These are phyloP conservation scores for Thalassiosira oceanica DNA, from an alignment of 352 stramenopile species.

Conservation along the genomic window DNA sequence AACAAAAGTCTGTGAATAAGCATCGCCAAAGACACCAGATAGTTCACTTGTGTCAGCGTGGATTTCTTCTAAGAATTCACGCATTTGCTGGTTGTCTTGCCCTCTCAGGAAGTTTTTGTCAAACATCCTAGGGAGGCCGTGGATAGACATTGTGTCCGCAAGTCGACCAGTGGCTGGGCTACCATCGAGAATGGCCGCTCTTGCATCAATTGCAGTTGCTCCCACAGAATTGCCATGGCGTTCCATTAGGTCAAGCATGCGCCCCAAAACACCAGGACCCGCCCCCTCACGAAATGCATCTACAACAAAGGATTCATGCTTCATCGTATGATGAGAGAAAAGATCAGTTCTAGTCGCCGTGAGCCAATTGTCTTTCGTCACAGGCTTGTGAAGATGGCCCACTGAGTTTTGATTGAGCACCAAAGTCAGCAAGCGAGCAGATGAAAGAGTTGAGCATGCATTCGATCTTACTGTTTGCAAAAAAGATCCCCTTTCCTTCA, in stretches of 20 bases:
- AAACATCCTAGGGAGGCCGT: conserved; percentile 35
- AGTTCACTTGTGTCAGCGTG: conserved; percentile 43
- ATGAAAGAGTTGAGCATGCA: background rate
- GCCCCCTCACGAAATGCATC: conserved; percentile 59
- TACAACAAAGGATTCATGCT: conserved; percentile 41
- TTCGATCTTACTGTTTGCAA: conserved; percentile 44
- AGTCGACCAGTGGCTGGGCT: conserved; percentile 40
- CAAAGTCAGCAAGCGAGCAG: background rate
- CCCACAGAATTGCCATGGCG: conserved; percentile 40
- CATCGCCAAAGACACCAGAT: conserved; percentile 48
- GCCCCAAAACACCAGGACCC: conserved; percentile 52
- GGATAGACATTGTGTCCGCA: conserved; percentile 41
- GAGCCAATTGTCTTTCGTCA: conserved; percentile 56
- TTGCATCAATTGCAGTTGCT: conserved; percentile 35
- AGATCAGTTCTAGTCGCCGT: conserved; percentile 56
- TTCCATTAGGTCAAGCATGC: conserved; percentile 59
- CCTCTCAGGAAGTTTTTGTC: conserved; percentile 52
- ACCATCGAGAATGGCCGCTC: conserved; percentile 48
- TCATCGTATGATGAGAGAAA: conserved; percentile 70
- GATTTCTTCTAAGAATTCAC: conserved; percentile 35
- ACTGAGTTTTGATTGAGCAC: background rate
- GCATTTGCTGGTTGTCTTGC: conserved; percentile 30
- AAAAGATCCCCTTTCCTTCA: conserved; percentile 47
- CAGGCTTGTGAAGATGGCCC: conserved; percentile 63
- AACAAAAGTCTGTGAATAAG: conserved; percentile 50